Conservation (phyloP, 164 flowering plant species). For the Kalanchoe fedtschenkoi region DNA sequence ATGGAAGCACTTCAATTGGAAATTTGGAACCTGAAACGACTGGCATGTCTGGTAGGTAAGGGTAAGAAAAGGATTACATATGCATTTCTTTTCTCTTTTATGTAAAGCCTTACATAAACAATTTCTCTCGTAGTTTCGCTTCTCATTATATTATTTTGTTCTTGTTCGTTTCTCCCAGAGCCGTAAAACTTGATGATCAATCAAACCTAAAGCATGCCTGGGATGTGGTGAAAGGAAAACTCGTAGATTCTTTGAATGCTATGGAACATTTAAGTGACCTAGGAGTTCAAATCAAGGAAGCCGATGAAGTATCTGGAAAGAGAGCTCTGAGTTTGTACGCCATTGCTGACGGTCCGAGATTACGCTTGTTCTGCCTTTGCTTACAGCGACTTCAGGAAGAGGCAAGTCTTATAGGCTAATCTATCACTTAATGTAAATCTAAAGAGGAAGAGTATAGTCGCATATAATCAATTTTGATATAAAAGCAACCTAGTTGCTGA, state of each 20-base stretch:
- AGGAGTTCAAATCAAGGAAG: conserved; percentile 22
- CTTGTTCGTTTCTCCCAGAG: conserved; percentile 32
- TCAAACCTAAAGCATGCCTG: conserved; percentile 35
- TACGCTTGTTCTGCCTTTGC: conserved; percentile 69
- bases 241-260: conserved; percentile 47
- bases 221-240: conserved; percentile 60
- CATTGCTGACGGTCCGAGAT: conserved; percentile 57
- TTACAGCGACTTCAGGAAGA: conserved; percentile 64
- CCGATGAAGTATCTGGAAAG: conserved; percentile 22
- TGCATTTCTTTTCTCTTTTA: not conserved
- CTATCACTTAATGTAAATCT: conserved; percentile 7
- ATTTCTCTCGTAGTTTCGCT: conserved; percentile 7
- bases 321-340: conserved; percentile 64
- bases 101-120: not conserved
- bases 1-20: conserved; percentile 15
- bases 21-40: conserved; percentile 19
- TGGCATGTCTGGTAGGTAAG: conserved; percentile 87
- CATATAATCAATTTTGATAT: not conserved
- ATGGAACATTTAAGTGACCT: conserved; percentile 24
- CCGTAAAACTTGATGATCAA: conserved; percentile 21
- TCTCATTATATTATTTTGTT: not conserved
- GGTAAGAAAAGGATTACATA: conserved; percentile 22
- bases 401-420: conserved; percentile 42
- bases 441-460: not conserved
- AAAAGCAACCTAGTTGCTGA: not conserved